These are phyloP conservation scores for Botrytis galanthina DNA, from an alignment of 2,329 filamentous ascomycete genomes.

Conservation along the genomic window DNA sequence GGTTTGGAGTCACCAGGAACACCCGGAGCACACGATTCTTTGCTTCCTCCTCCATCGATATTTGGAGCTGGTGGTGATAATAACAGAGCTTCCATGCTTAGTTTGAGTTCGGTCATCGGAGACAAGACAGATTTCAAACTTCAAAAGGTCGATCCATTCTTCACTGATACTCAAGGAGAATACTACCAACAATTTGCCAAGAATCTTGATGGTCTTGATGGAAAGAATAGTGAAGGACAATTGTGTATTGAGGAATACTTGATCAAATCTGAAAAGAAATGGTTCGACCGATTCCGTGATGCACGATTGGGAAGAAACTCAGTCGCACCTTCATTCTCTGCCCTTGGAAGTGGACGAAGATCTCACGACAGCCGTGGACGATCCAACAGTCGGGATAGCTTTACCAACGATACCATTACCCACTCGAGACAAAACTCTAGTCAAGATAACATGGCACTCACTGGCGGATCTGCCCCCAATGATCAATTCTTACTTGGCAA, in stretches of 20 bases:
- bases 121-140: constrained; percentile 61
- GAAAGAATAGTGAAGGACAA: constrained; percentile 54
- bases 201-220: constrained; percentile 52
- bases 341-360: constrained; percentile 41
- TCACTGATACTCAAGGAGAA: constrained; percentile 61
- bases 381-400: constrained; percentile 9
- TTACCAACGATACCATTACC: constrained; percentile 15
- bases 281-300: constrained; percentile 56
- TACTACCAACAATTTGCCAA: constrained; percentile 59
- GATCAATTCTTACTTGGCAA: constrained; percentile 51
- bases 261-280: constrained; percentile 63
- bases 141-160: constrained; percentile 66
- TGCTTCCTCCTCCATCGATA: constrained; percentile 21
- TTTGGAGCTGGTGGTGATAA: constrained; percentile 12
- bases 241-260: constrained; percentile 66
- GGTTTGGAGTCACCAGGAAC: constrained; percentile 16
- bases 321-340: constrained; percentile 2
- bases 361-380: constrained; percentile 35
- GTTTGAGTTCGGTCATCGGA: constrained; percentile 49
- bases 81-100: constrained; percentile 45
- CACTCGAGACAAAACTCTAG: constrained; percentile 20
- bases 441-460: constrained; percentile 18
- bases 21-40: constrained; percentile 18
- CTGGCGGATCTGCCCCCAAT: constrained; percentile 8
- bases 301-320: constrained; percentile 11